Percentiles rank a stretch among this genome's conserved stretches.
phyloP scores from a whole-genome alignment of 805 yeast genomes.

The Yamadazyma akitaensis region DNA sequence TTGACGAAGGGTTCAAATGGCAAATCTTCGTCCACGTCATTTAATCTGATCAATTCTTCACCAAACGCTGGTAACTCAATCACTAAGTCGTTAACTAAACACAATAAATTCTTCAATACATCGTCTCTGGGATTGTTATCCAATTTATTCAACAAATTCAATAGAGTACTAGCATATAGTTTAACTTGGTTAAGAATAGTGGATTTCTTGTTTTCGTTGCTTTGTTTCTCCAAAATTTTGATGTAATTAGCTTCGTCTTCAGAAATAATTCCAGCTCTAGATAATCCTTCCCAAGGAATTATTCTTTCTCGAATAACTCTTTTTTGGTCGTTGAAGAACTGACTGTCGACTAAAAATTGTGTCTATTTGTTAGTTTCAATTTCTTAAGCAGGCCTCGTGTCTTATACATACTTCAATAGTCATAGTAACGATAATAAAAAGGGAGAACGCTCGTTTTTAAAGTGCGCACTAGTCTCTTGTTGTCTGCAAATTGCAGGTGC shows the following conservation, averaged over 20 bases:
- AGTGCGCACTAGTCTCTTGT: neutral
- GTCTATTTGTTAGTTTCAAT: slow-evolving; percentile 18
- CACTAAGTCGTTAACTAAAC: slow-evolving; percentile 57
- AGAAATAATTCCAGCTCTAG: slow-evolving; percentile 65
- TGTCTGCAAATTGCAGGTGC: neutral
- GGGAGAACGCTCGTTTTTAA: slow-evolving; percentile 4
- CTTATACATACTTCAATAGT: slow-evolving; percentile 9
- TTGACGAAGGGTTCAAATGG: slow-evolving; percentile 54
- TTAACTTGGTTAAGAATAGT: slow-evolving; percentile 45
- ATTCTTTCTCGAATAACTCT: slow-evolving; percentile 72
- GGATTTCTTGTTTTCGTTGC: slow-evolving; percentile 38
- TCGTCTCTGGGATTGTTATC: slow-evolving; percentile 51
- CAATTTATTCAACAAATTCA: slow-evolving; percentile 51
- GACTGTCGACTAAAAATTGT: slow-evolving; percentile 54
- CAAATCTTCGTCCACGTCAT: slow-evolving; percentile 39
- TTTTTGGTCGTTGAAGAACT: slow-evolving; percentile 61
- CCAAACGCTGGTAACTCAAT: slow-evolving; percentile 36
- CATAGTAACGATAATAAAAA: slow-evolving; percentile 3
- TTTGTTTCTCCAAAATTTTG: slow-evolving; percentile 51
- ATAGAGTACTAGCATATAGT: slow-evolving; percentile 52
- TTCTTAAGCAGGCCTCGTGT: neutral
- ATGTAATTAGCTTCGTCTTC: slow-evolving; percentile 64
- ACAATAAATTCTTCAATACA: slow-evolving; percentile 61
- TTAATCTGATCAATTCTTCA: slow-evolving; percentile 40
- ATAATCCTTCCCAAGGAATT: slow-evolving; percentile 89